Base-by-base conservation (phyloP, 1,139 yeast genomes). In the Blastobotrys apis region DNA sequence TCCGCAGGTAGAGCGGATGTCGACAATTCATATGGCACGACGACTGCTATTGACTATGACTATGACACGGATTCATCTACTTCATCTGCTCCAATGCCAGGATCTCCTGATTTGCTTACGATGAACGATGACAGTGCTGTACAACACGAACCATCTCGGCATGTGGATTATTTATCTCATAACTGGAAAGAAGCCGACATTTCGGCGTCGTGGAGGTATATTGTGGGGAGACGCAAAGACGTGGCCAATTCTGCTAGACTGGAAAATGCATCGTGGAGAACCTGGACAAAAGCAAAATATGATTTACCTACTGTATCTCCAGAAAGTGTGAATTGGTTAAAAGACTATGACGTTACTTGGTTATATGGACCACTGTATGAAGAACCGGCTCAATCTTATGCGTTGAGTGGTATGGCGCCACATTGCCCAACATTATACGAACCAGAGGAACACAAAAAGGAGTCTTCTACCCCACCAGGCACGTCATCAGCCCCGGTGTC, bases 131-230 rank as follows among this genome's bases (percentile, higher is more conserved):
- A 92, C 65, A 78, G 81, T 23, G 94, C 84, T 56, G 73, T 90
- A 31, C 77, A 77, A 43, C 77, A 78, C 52, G 94, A 85, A 58
- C 97, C 97, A 4, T 77, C 84, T 39, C 76, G 82, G 43, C 97
- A 90, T 60, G 98, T 92, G 13, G 98, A 92, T 67, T 92, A 92
- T 64, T 73, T 92, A 37, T 85, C 96, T 4, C 96, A 92, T 62
- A 77, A 92, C 61, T 92, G 98, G 98, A 87, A 87, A 57, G 97
- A 90, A 53, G 71, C 81, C 4, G 98, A 92, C 63, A 86, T 92
- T 33, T 84, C 95, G 12, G 85, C 85, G 54, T 86, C 95, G 31
- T 92, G 98, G 98, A 74, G 96, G 53, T 92, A 92, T 63, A 84
- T 92, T 50, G 90, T 87, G 38, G 69, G 80, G 52, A 81, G 85